Evolutionary conservation across 306 rosid genomes (phyloP).

Genomic region (Dryas alaskensis): DNA sequence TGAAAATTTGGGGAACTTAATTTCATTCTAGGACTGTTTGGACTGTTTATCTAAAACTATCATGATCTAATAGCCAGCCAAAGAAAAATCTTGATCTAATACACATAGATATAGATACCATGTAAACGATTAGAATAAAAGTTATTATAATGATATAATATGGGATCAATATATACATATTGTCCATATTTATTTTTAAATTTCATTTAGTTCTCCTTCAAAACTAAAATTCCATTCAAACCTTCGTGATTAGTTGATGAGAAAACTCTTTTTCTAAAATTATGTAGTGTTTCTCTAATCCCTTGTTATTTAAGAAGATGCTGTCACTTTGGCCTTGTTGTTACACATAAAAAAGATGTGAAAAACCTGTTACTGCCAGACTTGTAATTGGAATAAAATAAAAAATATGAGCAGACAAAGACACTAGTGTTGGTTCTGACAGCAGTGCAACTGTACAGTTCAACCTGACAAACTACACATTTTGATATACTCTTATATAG

Average conservation of each 20-base stretch:
- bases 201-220: neutral
- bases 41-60: too few relatives aligned
- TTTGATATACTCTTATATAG: neutral
- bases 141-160: neutral
- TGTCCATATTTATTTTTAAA: too few relatives aligned
- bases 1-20: neutral
- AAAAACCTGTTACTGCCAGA: too few relatives aligned
- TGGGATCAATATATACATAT: neutral
- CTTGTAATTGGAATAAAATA: too few relatives aligned
- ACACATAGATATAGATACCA: neutral
- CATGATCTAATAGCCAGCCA: too few relatives aligned
- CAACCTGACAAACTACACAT: neutral
- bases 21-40: neutral
- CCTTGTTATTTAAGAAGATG: too few relatives aligned
- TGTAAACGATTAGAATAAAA: neutral
- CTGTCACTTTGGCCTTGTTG: too few relatives aligned
- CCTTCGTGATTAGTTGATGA: neutral
- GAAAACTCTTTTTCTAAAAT: too few relatives aligned
- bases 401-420: neutral
- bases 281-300: too few relatives aligned
- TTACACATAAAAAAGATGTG: too few relatives aligned
- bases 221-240: neutral
- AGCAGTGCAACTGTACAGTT: neutral
- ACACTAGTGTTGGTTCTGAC: neutral
- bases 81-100: too few relatives aligned